These are phyloP conservation scores for Fusarium lateritium DNA, from an alignment of 2,329 filamentous ascomycete genomes.

Conservation along the genomic window DNA sequence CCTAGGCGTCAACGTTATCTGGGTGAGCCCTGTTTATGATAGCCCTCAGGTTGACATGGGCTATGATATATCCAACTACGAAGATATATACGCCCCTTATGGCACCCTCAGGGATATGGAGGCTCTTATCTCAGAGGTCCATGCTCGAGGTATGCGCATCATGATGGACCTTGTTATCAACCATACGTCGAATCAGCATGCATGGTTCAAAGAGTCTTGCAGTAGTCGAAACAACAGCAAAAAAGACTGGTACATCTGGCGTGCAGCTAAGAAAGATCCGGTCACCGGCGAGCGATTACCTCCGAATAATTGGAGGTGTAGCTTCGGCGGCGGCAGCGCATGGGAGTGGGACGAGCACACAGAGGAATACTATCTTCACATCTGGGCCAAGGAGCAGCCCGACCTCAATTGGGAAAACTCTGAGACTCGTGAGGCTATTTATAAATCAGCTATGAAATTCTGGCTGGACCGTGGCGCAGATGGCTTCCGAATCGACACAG, in stretches of 20 bases:
- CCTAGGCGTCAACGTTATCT: constrained; percentile 29
- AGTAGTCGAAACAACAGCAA: constrained; percentile 27
- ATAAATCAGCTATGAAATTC: constrained; percentile 78
- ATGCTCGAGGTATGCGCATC: constrained; percentile 33
- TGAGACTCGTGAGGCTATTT: constrained; percentile 77
- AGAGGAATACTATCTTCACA: constrained; percentile 81
- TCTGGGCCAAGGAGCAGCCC: constrained; percentile 82
- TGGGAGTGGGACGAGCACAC: constrained; percentile 81
- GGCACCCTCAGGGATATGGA: constrained; percentile 42
- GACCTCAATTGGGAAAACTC: constrained; percentile 88
- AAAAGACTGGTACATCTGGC: constrained; percentile 76
- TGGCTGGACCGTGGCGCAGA: constrained; percentile 83
- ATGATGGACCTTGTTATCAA: constrained; percentile 45
- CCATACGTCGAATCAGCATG: constrained; percentile 41
- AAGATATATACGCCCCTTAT: constrained; percentile 38
- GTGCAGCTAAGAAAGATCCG: constrained; percentile 61
- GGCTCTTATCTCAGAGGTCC: constrained; percentile 35
- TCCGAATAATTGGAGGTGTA: constrained; percentile 81
- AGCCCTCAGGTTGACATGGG: constrained; percentile 45
- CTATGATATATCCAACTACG: constrained; percentile 45
- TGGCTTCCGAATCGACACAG: constrained; percentile 81
- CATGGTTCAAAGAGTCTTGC: constrained; percentile 43
- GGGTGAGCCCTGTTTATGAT: constrained; percentile 27
- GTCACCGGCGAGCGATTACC: constrained; percentile 73
- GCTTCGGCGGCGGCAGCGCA: constrained; percentile 71